A percentile compares a stretch with the other conserved stretches of the same genome.
These are phyloP conservation scores for Xerophyta viscosa DNA, from an alignment of 106 monocot species.

Conservation along the genomic window DNA sequence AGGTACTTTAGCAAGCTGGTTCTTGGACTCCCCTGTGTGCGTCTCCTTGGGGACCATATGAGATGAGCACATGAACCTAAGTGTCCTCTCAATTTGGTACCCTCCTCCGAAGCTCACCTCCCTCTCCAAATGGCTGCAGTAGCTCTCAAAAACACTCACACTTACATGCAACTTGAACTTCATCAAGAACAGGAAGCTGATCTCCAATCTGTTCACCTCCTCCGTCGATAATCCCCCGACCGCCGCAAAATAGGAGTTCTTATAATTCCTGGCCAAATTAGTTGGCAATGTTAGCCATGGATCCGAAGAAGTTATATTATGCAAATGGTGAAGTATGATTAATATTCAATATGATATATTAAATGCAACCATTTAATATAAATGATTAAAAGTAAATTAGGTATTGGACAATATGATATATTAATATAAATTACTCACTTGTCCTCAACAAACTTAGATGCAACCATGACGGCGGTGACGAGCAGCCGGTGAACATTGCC, in stretches of 20 bases:
- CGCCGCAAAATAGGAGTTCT: conserved; percentile 58
- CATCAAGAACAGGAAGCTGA: conserved; percentile 72
- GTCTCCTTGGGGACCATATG: conserved; percentile 17
- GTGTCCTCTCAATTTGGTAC: conserved; percentile 63
- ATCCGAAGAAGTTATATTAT: no score
- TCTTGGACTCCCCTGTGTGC: conserved; percentile 11
- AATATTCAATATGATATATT: no score
- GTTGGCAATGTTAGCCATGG: no score
- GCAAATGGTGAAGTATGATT: no score
- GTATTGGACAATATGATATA: no score
- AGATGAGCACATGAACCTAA: conserved; percentile 31
- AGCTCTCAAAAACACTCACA: conserved; percentile 66
- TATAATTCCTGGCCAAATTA: conserved; percentile 65
- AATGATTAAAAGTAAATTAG: no score
- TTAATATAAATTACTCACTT: conserved; percentile 28
- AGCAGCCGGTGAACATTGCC: conserved; percentile 47
- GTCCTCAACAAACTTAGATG: conserved; percentile 76
- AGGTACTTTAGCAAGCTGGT: conserved; percentile 17
- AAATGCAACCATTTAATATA: no score
- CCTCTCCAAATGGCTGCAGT: conserved; percentile 70
- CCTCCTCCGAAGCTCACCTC: conserved; percentile 82
- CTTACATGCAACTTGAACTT: conserved; percentile 67
- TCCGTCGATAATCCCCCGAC: conserved; percentile 47
- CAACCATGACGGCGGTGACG: conserved; percentile 50
- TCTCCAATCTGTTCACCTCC: conserved; percentile 66